Evolutionary conservation across 1,139 yeast species (phyloP).

Genomic region (Sugiyamaella japonica): DNA sequence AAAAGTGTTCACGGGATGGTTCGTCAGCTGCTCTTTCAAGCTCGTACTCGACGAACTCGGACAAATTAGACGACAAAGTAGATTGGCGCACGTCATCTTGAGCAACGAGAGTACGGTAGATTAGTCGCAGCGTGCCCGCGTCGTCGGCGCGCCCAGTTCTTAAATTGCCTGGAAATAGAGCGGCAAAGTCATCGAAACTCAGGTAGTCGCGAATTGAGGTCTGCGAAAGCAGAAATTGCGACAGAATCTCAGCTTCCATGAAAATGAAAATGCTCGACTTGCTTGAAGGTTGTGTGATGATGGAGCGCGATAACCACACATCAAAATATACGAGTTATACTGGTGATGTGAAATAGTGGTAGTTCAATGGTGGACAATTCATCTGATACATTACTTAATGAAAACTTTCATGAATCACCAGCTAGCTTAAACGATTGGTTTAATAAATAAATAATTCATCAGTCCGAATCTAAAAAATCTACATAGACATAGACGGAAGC

Average conservation of each 20-base stretch:
- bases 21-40: not conserved
- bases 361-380: too few species aligned
- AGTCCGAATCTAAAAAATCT: not conserved
- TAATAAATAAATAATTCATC: slow-evolving; percentile 15
- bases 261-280: not conserved
- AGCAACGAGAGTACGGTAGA: slow-evolving; percentile 4
- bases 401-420: too few species aligned
- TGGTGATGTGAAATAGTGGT: too few species aligned
- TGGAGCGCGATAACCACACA: not conserved
- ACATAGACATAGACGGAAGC: not conserved
- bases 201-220: slow-evolving; percentile 27
- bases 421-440: too few species aligned
- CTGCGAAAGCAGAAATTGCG: slow-evolving; percentile 27
- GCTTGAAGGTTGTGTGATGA: not conserved
- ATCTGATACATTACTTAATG: too few species aligned
- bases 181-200: slow-evolving; percentile 22
- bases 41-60: slow-evolving; percentile 1
- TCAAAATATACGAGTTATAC: not conserved
- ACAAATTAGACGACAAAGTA: not conserved
- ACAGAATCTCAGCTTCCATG: slow-evolving; percentile 23
- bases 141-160: not conserved
- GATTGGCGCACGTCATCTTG: slow-evolving; percentile 9
- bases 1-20: not conserved
- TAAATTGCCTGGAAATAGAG: slow-evolving; percentile 18
- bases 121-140: not conserved